Evolutionary conservation across 164 flowering plant species (phyloP).

Genomic region (Platanus orientalis): DNA sequence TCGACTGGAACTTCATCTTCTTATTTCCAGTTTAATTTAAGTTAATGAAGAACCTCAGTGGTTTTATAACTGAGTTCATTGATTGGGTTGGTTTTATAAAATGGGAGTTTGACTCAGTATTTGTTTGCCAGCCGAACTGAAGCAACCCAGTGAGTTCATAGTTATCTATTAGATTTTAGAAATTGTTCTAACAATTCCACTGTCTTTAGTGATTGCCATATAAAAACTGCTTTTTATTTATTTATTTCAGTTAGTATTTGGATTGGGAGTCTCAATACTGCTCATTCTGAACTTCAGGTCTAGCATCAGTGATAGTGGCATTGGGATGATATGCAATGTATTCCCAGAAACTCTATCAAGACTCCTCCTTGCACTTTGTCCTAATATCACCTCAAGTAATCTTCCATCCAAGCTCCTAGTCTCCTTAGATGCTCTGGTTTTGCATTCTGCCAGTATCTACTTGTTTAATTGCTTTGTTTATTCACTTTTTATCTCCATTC

Average conservation of each 20-base stretch:
- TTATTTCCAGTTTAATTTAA: too few species aligned
- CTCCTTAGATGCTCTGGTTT: not conserved
- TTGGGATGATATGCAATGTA: conserved; percentile 95
- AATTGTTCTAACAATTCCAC: not conserved
- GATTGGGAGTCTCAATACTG: too few species aligned
- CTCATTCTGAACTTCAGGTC: conserved; percentile 56
- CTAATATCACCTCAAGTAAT: conserved; percentile 91
- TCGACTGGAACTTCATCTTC: too few species aligned
- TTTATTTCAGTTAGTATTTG: not conserved
- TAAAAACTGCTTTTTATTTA: not conserved
- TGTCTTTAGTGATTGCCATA: not conserved
- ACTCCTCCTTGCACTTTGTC: conserved; percentile 89
- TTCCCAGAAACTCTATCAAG: conserved; percentile 63
- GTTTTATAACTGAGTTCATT: too few species aligned
- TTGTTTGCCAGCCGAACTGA: not conserved
- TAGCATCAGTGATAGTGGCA: conserved; percentile 89
- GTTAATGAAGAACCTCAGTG: too few species aligned
- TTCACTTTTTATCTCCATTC: conserved; percentile 4
- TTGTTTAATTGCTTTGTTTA: not conserved
- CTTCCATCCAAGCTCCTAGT: conserved; percentile 6
- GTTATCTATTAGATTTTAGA: not conserved
- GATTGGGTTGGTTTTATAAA: too few species aligned
- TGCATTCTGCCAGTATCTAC: not conserved
- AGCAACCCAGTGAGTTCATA: not conserved
- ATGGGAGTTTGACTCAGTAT: too few species aligned